Percentiles rank a stretch among this genome's conserved stretches.
These are phyloP conservation scores for Quercus tomentella DNA, from an alignment of 331 rosid species.

Conservation along the genomic window DNA sequence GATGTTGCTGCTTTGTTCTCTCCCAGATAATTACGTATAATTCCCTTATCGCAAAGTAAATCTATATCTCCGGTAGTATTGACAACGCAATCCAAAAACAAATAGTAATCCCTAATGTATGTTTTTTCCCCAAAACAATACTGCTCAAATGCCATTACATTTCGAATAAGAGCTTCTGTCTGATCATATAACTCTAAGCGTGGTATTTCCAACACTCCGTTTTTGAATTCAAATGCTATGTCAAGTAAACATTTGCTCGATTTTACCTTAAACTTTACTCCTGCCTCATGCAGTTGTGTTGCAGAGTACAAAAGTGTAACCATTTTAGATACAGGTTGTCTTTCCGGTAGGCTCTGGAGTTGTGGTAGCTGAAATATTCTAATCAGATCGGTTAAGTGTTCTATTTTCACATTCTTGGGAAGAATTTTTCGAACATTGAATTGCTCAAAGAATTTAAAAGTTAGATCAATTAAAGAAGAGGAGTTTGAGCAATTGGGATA, in stretches of 20 bases:
- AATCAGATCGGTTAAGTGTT: background rate
- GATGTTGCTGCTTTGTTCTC: background rate
- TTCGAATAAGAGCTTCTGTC: constrained; percentile 29
- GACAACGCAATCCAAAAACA: constrained; percentile 31
- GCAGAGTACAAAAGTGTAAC: background rate
- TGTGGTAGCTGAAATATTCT: background rate
- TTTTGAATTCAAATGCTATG: background rate
- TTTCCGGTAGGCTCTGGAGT: background rate
- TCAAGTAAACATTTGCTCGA: background rate
- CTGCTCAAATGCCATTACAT: constrained; percentile 37
- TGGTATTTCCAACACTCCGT: constrained; percentile 20
- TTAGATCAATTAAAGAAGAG: background rate
- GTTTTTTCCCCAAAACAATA: background rate
- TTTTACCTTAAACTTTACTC: constrained; percentile 18
- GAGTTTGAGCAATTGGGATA: accelerated
- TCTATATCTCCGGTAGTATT: constrained; percentile 8
- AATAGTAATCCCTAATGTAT: constrained; percentile 32
- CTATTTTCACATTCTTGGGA: background rate
- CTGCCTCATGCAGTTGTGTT: constrained; percentile 18
- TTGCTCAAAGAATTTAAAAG: background rate
- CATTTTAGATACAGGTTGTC: accelerated
- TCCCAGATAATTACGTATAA: background rate
- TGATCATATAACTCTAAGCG: constrained; percentile 21
- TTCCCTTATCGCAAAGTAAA: background rate
- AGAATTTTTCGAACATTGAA: accelerated